These are phyloP conservation scores for Diplodia scrobiculata DNA, from an alignment of 2,329 filamentous ascomycete genomes.

Conservation along the genomic window DNA sequence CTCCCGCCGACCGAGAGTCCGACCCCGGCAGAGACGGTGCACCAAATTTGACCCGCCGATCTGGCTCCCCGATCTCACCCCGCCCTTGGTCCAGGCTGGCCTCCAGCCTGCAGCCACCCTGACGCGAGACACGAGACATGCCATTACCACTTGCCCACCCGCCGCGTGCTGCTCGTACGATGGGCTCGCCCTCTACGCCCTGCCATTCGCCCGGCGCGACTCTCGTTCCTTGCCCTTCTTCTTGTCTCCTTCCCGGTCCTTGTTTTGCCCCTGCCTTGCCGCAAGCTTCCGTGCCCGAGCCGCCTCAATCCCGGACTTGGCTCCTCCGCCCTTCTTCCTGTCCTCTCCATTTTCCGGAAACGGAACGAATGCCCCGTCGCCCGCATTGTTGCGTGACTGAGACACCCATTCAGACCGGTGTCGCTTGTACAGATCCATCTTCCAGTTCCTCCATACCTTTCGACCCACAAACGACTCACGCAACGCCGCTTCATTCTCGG, in stretches of 20 bases:
- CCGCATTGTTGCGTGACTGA: conserved; percentile 58
- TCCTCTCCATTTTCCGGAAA: conserved; percentile 49
- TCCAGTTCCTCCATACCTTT: conserved; percentile 74
- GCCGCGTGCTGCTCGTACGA: conserved; percentile 22
- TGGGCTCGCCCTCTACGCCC: neutral
- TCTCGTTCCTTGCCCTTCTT: conserved; percentile 31
- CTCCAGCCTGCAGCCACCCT: neutral
- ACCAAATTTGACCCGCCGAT: conserved; percentile 13
- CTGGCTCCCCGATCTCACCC: conserved; percentile 5
- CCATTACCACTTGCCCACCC: neutral
- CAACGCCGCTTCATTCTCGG: conserved; percentile 60
- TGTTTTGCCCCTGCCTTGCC: conserved; percentile 44
- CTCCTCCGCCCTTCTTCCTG: conserved; percentile 30
- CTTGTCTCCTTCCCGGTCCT: conserved; percentile 33
- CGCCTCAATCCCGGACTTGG: conserved; percentile 52
- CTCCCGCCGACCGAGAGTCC: neutral
- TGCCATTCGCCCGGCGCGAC: conserved; percentile 9
- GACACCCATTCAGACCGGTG: conserved; percentile 65
- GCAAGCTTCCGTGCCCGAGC: conserved; percentile 60
- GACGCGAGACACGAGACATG: conserved; percentile 11
- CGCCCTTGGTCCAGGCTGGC: neutral
- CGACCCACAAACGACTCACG: conserved; percentile 67
- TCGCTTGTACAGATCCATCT: conserved; percentile 70
- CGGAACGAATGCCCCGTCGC: conserved; percentile 54
- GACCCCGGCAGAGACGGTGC: neutral